Base-by-base conservation (phyloP, 805 yeast species). In the Candida broadrunensis region DNA sequence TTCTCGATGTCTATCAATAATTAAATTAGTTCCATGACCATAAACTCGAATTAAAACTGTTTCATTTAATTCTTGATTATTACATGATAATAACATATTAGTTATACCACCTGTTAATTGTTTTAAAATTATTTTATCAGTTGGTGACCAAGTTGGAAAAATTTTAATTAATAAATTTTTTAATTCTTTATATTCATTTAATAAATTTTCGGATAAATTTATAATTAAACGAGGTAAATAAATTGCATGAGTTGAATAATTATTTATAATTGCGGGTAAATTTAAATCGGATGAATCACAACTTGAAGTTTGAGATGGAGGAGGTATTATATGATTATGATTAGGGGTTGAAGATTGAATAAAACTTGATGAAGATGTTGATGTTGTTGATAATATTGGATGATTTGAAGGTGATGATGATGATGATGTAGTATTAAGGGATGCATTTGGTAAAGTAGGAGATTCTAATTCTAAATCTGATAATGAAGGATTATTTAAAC, bases 1-100 rank as follows among this genome's bases (percentile, higher is more conserved):
- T 55, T 85, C 93, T 27, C 89, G 65, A 48, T 81, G 81, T 47
- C 93, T 67, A 58, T 85, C 89, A 25, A 85, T 85, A 37, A 85
- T 83, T 27, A 80, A 63, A 40, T 73, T 75, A 1, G 93, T 85
- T 11, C 89, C 89, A 42, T 77, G 74, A 7, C 93, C 93, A 49
- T 85, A 85, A 0, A 85, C 81, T 43, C 93, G 67, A 41, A 85
- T 80, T 14, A 85, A 68, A 0, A 76, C 80, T 5, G 60, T 62
- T 40, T 72, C 74, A 9, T 51, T 38, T 9, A 45, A 47, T 8
- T 54, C 43, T 3, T 48, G 34, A 45, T 66, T 68, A 8, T 61
- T 59, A 50, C 82, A 76, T 20, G 73, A 65, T 25, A 80, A 52
- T 36, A 80, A 67, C 81, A 78, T 77, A 50, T 80, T 80, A 14